Percentiles rank a stretch among this genome's conserved stretches.
phyloP scores from a whole-genome alignment of 2,329 filamentous ascomycete species.

The Aureobasidium sp. region DNA sequence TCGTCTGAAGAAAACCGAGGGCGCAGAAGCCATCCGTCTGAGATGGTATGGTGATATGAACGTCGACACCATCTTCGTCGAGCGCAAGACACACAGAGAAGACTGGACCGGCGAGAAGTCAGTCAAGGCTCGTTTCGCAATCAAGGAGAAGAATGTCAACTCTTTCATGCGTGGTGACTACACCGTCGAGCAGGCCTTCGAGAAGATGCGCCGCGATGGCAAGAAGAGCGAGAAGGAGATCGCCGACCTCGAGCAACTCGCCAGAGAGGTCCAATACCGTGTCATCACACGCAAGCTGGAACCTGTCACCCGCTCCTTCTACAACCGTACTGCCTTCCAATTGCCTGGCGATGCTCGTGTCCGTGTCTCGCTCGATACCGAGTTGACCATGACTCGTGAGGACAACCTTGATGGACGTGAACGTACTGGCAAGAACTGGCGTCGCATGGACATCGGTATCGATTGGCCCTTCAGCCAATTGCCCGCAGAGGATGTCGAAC shows the following conservation, averaged over 20 bases:
- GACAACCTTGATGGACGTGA: conserved; percentile 79
- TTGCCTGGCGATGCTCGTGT: conserved; percentile 92
- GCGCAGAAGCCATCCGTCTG: conserved; percentile 90
- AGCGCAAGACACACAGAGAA: conserved; percentile 95
- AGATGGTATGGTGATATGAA: conserved; percentile 98
- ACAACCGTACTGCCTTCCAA: conserved; percentile 97
- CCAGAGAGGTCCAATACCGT: conserved; percentile 88
- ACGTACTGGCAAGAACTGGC: conserved; percentile 83
- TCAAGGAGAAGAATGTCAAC: conserved; percentile 98
- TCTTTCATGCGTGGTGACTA: conserved; percentile 77
- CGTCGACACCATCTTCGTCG: conserved; percentile 88
- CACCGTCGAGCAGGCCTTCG: conserved; percentile 81
- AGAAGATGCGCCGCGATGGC: conserved; percentile 89
- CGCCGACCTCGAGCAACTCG: conserved; percentile 79
- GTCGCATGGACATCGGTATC: conserved; percentile 93
- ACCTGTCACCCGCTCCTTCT: conserved; percentile 91
- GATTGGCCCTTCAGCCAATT: conserved; percentile 91
- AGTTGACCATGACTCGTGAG: conserved; percentile 89
- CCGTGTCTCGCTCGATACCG: conserved; percentile 92
- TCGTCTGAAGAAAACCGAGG: conserved; percentile 93
- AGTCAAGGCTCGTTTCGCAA: conserved; percentile 88
- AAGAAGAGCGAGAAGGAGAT: conserved; percentile 93
- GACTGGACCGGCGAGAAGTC: conserved; percentile 99
- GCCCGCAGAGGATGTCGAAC: conserved; percentile 72
- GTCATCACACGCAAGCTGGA: conserved; percentile 77